Conservation (phyloP, 2,329 filamentous ascomycete species). For the Stachybotrys echinatus region DNA sequence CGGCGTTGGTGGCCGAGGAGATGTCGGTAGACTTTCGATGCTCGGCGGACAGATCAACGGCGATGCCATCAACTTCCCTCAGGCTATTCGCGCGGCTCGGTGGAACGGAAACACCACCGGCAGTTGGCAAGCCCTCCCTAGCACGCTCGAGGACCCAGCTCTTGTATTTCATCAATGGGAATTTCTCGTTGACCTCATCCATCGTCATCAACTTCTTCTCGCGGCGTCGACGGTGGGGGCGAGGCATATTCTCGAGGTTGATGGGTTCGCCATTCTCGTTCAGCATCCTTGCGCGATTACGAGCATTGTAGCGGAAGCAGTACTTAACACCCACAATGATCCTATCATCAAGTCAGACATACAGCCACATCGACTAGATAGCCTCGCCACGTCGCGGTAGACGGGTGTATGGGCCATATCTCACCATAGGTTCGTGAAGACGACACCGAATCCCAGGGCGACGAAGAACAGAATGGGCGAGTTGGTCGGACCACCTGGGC, state of each 20-base stretch:
- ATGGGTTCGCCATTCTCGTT: slow-evolving; percentile 84
- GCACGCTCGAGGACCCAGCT: slow-evolving; percentile 82
- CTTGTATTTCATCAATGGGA: slow-evolving; percentile 96
- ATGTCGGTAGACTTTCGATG: slow-evolving; percentile 39
- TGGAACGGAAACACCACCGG: slow-evolving; percentile 74
- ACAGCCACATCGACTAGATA: neutral
- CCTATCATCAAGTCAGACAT: slow-evolving; percentile 53
- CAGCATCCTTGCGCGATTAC: slow-evolving; percentile 74
- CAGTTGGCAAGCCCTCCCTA: slow-evolving; percentile 74
- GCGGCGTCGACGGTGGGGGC: slow-evolving; percentile 77
- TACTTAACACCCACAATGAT: slow-evolving; percentile 99
- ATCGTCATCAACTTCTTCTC: slow-evolving; percentile 99
- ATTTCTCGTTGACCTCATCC: slow-evolving; percentile 97
- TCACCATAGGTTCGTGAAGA: slow-evolving; percentile 98
- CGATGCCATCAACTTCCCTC: slow-evolving; percentile 57
- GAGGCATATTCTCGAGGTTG: slow-evolving; percentile 76
- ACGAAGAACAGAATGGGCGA: slow-evolving; percentile 71
- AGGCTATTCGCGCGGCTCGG: slow-evolving; percentile 70
- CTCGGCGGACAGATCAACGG: slow-evolving; percentile 38
- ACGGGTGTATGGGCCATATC: slow-evolving; percentile 24
- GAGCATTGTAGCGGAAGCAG: slow-evolving; percentile 96
- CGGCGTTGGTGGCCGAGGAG: slow-evolving; percentile 22
- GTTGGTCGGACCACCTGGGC: slow-evolving; percentile 21
- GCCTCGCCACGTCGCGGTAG: neutral
- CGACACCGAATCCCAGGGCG: slow-evolving; percentile 91